These are phyloP conservation scores for Canariomyces notabilis DNA, from an alignment of 2,329 filamentous ascomycete species.

Conservation along the genomic window DNA sequence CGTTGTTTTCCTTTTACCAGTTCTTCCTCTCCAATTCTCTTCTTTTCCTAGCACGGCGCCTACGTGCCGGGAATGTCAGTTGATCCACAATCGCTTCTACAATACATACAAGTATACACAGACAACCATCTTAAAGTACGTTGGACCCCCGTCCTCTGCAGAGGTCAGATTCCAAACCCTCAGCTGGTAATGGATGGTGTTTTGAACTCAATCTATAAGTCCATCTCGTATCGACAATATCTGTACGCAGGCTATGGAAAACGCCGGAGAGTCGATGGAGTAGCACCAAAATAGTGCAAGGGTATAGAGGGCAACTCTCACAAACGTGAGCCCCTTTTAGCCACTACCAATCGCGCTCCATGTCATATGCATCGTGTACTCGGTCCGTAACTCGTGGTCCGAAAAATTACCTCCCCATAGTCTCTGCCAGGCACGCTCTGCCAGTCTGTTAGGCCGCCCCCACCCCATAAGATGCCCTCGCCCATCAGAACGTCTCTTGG, in stretches of 20 bases:
- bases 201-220: neutral
- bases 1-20: too few relatives aligned
- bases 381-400: constrained; percentile 2
- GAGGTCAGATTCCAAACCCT: neutral
- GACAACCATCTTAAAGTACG: too few relatives aligned
- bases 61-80: too few relatives aligned
- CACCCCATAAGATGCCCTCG: neutral
- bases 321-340: constrained; percentile 9
- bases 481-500: constrained; percentile 68
- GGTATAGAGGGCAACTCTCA: constrained; percentile 23
- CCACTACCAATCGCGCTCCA: constrained; percentile 16
- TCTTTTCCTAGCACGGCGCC: too few relatives aligned
- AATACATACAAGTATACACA: too few relatives aligned
- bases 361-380: constrained; percentile 18
- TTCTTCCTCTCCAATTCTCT: too few relatives aligned
- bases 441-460: neutral
- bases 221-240: constrained; percentile 3
- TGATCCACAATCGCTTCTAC: neutral
- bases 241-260: constrained; percentile 12
- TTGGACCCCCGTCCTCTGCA: too few relatives aligned
- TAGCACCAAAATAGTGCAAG: constrained; percentile 15
- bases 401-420: constrained; percentile 15
- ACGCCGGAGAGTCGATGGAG: constrained; percentile 18
- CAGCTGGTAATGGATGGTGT: neutral
- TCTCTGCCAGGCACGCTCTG: constrained; percentile 4